phyloP scores from a whole-genome alignment of 2,329 filamentous ascomycete genomes.

The Nannizzia gypsea region DNA sequence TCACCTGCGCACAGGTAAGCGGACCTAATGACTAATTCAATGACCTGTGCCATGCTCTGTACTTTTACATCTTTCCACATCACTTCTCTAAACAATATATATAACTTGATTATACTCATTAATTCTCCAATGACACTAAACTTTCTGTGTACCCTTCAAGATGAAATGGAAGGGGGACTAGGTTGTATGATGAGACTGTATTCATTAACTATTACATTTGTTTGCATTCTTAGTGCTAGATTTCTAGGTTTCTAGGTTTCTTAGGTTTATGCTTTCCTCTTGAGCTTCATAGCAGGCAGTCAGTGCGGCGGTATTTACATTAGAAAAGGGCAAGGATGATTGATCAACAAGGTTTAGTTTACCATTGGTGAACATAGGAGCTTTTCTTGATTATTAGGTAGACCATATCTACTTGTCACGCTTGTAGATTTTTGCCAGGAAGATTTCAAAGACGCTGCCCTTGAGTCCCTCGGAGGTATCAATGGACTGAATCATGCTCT shows the following conservation, averaged over 20 bases:
- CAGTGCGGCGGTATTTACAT: background rate
- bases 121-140: background rate
- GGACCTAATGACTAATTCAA: background rate
- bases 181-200: too few species aligned
- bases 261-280: background rate
- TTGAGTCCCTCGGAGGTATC: constrained; percentile 84
- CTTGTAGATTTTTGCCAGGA: constrained; percentile 97
- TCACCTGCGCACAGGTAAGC: background rate
- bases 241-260: background rate
- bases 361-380: too few species aligned
- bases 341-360: too few species aligned
- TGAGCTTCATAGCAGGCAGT: background rate
- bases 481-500: constrained; percentile 59
- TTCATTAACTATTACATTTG: background rate
- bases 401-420: constrained; percentile 62
- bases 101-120: background rate
- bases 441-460: constrained; percentile 77
- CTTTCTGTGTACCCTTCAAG: too few species aligned
- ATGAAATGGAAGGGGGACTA: too few species aligned
- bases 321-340: too few species aligned
- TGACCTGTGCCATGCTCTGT: too few species aligned
- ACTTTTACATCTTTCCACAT: background rate
- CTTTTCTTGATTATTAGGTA: background rate
- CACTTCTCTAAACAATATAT: background rate
- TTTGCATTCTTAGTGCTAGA: background rate